These are phyloP conservation scores for Spizellomyces punctatus DNA, from an alignment of 192 early-diverging fungal genomes.

Conservation along the genomic window DNA sequence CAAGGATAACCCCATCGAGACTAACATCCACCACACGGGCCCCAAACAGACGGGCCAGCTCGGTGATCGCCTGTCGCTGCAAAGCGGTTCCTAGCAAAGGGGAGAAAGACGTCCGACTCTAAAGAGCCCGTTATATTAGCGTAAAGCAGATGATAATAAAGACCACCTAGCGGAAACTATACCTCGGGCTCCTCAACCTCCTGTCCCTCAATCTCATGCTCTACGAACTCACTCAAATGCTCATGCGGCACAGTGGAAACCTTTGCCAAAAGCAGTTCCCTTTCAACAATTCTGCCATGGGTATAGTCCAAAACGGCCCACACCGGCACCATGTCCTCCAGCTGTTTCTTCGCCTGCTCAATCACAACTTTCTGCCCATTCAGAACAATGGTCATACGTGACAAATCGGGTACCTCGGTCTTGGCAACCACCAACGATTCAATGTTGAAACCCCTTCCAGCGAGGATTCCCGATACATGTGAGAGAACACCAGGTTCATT, in stretches of 20 bases:
- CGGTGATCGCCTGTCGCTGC: slow-evolving; percentile 78
- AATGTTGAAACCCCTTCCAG: slow-evolving; percentile 95
- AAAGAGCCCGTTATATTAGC: background rate
- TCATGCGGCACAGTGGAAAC: slow-evolving; percentile 71
- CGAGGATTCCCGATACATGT: slow-evolving; percentile 69
- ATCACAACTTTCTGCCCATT: slow-evolving; percentile 79
- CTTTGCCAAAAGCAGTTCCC: slow-evolving; percentile 93
- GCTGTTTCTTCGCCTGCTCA: slow-evolving; percentile 91
- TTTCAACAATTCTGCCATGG: slow-evolving; percentile 81
- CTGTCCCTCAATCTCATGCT: slow-evolving; percentile 27
- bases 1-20: slow-evolving; percentile 79
- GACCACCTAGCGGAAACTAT: background rate
- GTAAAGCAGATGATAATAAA: too few relatives aligned
- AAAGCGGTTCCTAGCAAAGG: slow-evolving; percentile 59
- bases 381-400: slow-evolving; percentile 95
- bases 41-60: slow-evolving; percentile 82
- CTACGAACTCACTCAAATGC: slow-evolving; percentile 26
- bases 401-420: slow-evolving; percentile 90
- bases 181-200: slow-evolving; percentile 13
- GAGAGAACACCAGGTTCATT: slow-evolving; percentile 73
- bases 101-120: slow-evolving; percentile 20
- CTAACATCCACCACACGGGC: slow-evolving; percentile 88
- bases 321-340: slow-evolving; percentile 96
- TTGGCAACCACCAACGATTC: slow-evolving; percentile 95
- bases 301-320: slow-evolving; percentile 99